A percentile compares a stretch with the other conserved stretches of the same genome.
These are phyloP conservation scores for Earliella scabrosa DNA, from an alignment of 1,284 basidiomycete genomes.

Conservation along the genomic window DNA sequence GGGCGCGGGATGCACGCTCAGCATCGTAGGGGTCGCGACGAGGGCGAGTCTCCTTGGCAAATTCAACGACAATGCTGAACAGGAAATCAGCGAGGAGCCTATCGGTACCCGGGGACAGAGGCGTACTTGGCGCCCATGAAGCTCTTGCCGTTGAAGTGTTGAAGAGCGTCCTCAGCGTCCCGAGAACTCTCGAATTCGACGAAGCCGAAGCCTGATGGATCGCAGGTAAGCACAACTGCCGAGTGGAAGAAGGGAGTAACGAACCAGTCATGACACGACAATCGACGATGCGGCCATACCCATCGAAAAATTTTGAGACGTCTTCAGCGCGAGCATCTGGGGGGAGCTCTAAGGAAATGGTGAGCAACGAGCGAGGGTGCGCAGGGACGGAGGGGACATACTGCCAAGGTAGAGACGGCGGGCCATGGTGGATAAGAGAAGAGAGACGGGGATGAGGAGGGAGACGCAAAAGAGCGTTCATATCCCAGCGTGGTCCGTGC, in stretches of 20 bases:
- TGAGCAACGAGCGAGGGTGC: background rate
- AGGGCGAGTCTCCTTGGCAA: constrained; percentile 87
- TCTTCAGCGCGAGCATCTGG: constrained; percentile 80
- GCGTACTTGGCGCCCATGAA: constrained; percentile 88
- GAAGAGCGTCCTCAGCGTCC: constrained; percentile 93
- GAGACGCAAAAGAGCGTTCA: constrained; percentile 14
- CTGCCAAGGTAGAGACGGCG: constrained; percentile 85
- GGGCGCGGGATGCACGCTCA: constrained; percentile 58
- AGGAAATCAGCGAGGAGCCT: constrained; percentile 16
- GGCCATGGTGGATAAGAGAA: constrained; percentile 64
- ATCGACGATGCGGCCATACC: constrained; percentile 85
- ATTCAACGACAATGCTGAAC: constrained; percentile 86
- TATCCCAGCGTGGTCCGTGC: constrained; percentile 34
- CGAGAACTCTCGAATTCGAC: constrained; percentile 89
- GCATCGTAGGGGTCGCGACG: constrained; percentile 78
- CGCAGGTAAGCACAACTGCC: background rate
- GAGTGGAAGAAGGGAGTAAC: constrained; percentile 26
- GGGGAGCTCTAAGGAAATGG: constrained; percentile 62
- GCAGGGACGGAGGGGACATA: constrained; percentile 42
- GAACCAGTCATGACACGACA: constrained; percentile 92
- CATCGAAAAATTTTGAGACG: constrained; percentile 85
- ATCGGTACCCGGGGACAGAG: background rate
- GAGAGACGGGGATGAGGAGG: constrained; percentile 29
- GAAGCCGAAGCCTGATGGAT: constrained; percentile 80
- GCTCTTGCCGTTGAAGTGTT: constrained; percentile 82